Evolutionary conservation across 2,329 filamentous ascomycete species (phyloP), one percentile per base, ranked within the genome.

Genomic region (Dothidotthia symphoricarpi): DNA sequence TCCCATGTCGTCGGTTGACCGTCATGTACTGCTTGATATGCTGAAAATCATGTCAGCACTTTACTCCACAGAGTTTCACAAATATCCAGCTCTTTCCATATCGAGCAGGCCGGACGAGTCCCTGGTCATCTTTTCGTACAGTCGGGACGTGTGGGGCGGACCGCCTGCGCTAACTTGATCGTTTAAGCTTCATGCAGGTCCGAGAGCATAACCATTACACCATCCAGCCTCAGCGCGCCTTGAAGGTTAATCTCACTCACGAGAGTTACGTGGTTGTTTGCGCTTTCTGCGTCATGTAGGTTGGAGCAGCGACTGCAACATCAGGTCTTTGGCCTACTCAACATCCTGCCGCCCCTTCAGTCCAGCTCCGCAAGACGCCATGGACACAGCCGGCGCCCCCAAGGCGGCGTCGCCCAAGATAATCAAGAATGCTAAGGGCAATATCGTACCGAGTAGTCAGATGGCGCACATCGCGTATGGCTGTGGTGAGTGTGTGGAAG

Each of bases 331-430:
- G 19, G 19, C 19, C 19, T 22, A 9, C 19, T 22, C 9, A 22
- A 22, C 19, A 22, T 22, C 5, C 19, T 22, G 19, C 9, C 9
- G 5, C 19, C 19, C 9, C 9, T 22, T 3, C 7, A n/a, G n/a
- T n/a, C 14, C 22, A 30, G 27, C 11, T 12, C 4, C 27, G 14
- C 13, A 25, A 25, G 27, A 30, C 56, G 57, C 25, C 50, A 69
- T 69, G 66, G 66, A 69, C 48, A 63, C 65, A 30, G 63, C 62
- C 34, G 61, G 59, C 32, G 62, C 64, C 36, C 56, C 68, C n/a
- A 70, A 70, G 42, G 59, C 65, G 43, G 61, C 50, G 48, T 67
- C 69, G 45, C 69, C 70, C 43, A 72, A 72, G 54, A 55, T 72
- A 28, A 49, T 62, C 13, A 72, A 71, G 58, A 68, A 67, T 52